phyloP scores from a whole-genome alignment of 2,329 filamentous ascomycete species.

The Xylariaceae sp. region DNA sequence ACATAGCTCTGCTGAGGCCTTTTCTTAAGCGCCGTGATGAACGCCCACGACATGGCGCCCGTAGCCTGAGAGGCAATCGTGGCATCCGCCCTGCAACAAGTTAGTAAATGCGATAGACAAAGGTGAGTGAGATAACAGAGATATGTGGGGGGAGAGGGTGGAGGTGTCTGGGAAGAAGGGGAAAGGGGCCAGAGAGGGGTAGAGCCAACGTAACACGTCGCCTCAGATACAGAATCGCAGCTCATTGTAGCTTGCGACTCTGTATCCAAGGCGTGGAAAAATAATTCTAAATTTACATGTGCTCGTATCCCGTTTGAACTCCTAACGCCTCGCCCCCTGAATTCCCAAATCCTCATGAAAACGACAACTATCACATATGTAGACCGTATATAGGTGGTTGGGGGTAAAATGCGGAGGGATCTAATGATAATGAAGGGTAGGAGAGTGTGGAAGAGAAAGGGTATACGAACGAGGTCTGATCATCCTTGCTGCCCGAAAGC shows the following conservation, averaged over 20 bases:
- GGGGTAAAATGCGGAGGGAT: conserved; percentile 1
- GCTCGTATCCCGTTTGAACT: conserved; percentile 1
- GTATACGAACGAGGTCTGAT: conserved; percentile 73
- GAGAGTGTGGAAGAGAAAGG: conserved; percentile 26
- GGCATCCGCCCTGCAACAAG: conserved; percentile 64
- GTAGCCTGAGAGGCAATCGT: conserved; percentile 84
- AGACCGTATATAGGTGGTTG: conserved; percentile 7
- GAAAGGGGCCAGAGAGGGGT: neutral
- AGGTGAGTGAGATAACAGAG: neutral
- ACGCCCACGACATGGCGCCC: conserved; percentile 97
- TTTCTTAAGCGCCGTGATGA: conserved; percentile 84
- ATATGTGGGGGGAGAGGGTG: neutral
- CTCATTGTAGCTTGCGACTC: conserved; percentile 29
- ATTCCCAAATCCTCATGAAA: conserved; percentile 5
- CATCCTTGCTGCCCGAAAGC: conserved; percentile 96
- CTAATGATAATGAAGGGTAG: conserved; percentile 4
- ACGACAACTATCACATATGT: conserved; percentile 5
- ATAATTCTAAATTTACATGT: conserved; percentile 23
- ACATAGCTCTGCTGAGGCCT: conserved; percentile 96
- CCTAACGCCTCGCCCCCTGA: conserved; percentile 7
- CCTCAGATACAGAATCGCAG: conserved; percentile 41
- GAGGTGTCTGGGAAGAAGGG: neutral
- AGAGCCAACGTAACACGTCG: conserved; percentile 42
- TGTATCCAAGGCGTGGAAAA: conserved; percentile 39
- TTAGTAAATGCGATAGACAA: neutral